Evolutionary conservation across 495 filamentous ascomycete species (phyloP), one percentile per base, ranked within the genome.

Genomic region (Penicillium egyptiacum): DNA sequence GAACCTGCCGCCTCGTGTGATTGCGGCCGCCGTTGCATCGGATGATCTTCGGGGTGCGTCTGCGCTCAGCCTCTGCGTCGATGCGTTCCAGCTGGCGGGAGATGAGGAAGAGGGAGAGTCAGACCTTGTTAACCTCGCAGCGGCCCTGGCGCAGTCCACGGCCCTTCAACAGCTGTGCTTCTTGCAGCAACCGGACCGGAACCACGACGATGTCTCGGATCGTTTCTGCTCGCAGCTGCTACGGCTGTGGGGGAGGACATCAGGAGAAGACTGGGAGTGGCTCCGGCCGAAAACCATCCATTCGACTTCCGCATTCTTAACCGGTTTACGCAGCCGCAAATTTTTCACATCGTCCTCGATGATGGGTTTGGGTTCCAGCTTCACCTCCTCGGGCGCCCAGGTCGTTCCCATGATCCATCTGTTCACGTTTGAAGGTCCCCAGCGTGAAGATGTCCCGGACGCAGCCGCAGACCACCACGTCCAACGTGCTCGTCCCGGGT

Each of bases 11-110:
- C 54, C 50, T 28, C 7, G 54, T 16, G 48, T 57, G 42, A 54
- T 61, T 14, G 50, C 54, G 16, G 59, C 54, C 28, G 59, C 59
- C 3, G 23, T 61, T 57, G 30, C 42, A 54, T 61, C 59, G 9
- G 40, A 52, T 35, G 55, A 61, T 16, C 54, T 61, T 57, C 44
- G 6, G 23, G 31, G 43, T 35, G 59, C 59, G 43, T 57, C 55
- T 54, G 59, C 59, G 50, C 59, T 61, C 54, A 61, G 59, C 41
- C 54, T 61, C 54, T 57, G 59, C 54, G 5, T 61, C 43, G 17
- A 61, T 57, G 1, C 1, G 41, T 55, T 60, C 26, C 0, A 47
- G 44, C 23, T 25, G 49, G 49, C 0, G 49, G 49, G 49, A 51
- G 49, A 40, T 17, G 50, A 55, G 35, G 54, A 28, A 44, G 53